Base-by-base conservation (phyloP, 441 rosid genomes). In the Aquilaria agallochum region DNA sequence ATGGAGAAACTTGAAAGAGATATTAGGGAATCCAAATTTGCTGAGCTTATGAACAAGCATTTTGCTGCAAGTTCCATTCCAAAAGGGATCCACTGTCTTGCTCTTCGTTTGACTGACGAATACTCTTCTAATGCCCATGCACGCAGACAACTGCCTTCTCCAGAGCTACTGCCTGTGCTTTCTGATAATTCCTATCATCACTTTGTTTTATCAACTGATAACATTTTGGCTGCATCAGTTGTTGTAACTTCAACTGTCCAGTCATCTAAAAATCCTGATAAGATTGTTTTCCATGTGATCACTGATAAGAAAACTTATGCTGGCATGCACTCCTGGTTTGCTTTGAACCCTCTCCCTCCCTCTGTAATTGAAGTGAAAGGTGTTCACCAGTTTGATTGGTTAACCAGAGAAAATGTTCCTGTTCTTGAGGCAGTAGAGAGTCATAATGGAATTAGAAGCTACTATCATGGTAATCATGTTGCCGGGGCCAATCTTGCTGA, bases 291-390 rank as follows among this genome's bases (percentile, higher is more conserved):
- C 71, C 99, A 95, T 69, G 70, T 95, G 74, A 92, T 95, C 72
- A 95, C 99, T 52, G 99, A 95, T 80, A 95, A 95, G 93, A 95
- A 92, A 81, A 95, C 99, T n/a, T 95, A 88, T 54, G 97, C 98
- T 10, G 99, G 93, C 47, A 95, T 95, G 98, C 99, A 92, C 69
- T 92, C 99, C 53, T 95, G 99, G 99, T 95, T 95, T 77, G 97
- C 99, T 3, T 82, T 95, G 34, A 92, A 95, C 65, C 83, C 99
- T 20, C 76, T 76, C 14, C 75, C 82, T 66, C 99, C 97, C 48
- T 97, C 99, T 49, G 90, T 88, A 51, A 83, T 92, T 59, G 99
- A 95, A 81, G 96, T 92, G 62, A 95, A 82, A 79, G 97, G 99
- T 36, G 79, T 92, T 77, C 99, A 95, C 78, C 99, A 95, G 82